Evolutionary conservation across 2,329 filamentous ascomycete genomes (phyloP).

Genomic region (Bipolaris cookei): DNA sequence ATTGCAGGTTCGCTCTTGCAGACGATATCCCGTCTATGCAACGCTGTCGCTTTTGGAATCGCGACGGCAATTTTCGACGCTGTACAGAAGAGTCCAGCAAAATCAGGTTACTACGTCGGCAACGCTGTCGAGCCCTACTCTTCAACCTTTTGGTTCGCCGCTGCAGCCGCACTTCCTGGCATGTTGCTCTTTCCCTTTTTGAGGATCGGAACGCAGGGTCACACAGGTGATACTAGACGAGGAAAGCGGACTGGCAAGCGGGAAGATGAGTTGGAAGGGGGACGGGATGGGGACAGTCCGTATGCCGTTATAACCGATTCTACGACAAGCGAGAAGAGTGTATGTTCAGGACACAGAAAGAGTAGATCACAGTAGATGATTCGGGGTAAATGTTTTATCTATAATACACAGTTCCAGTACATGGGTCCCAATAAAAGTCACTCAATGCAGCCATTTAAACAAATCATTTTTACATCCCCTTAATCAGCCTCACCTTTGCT

Average conservation of each 20-base stretch:
- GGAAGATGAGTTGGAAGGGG: background rate
- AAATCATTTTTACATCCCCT: too few relatives aligned
- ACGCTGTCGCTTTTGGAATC: constrained; percentile 66
- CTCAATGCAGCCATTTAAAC: too few relatives aligned
- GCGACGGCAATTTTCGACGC: constrained; percentile 66
- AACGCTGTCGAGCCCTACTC: constrained; percentile 59
- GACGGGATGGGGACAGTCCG: constrained; percentile 6
- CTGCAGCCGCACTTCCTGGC: constrained; percentile 53
- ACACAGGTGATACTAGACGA: constrained; percentile 40
- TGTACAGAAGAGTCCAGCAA: constrained; percentile 38
- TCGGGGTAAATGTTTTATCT: too few relatives aligned
- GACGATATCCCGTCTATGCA: constrained; percentile 66
- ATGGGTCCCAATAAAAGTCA: too few relatives aligned
- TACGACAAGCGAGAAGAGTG: background rate
- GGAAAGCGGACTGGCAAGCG: constrained; percentile 8
- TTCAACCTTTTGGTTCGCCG: constrained; percentile 59
- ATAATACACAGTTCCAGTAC: background rate
- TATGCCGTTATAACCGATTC: constrained; percentile 4
- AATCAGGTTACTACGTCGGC: constrained; percentile 51
- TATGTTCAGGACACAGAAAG: background rate
- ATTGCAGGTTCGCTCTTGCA: constrained; percentile 73
- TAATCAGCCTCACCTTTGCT: too few relatives aligned
- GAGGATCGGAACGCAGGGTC: constrained; percentile 61
- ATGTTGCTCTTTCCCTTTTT: constrained; percentile 61
- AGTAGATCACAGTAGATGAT: background rate